These are phyloP conservation scores for Hemileccinum rubropunctum DNA, from an alignment of 768 basidiomycete genomes.

Conservation along the genomic window DNA sequence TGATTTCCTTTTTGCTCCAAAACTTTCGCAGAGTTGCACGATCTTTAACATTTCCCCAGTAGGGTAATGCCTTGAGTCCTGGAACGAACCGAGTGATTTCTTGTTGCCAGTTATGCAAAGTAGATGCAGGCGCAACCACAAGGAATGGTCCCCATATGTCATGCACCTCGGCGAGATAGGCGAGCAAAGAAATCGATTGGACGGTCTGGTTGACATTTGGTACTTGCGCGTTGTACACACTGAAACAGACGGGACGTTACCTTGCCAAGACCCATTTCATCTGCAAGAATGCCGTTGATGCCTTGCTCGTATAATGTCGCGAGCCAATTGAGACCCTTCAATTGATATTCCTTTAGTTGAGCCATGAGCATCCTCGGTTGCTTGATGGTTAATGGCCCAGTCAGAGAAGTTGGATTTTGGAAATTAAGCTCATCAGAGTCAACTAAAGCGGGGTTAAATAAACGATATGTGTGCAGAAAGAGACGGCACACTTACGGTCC, in stretches of 20 bases:
- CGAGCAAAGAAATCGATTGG: constrained; percentile 94
- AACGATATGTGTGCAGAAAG: not conserved
- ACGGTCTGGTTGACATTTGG: constrained; percentile 61
- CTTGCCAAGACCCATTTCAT: constrained; percentile 97
- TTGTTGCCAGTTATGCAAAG: constrained; percentile 99
- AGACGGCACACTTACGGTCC: constrained; percentile 54
- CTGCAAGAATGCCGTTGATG: constrained; percentile 98
- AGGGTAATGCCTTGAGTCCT: constrained; percentile 88
- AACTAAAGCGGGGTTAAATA: constrained; percentile 43
- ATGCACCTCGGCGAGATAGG: constrained; percentile 94
- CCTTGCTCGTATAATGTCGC: constrained; percentile 98
- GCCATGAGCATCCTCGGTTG: constrained; percentile 98
- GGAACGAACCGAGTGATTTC: constrained; percentile 97
- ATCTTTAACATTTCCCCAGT: constrained; percentile 98
- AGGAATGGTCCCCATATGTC: constrained; percentile 99
- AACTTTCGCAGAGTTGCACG: constrained; percentile 92
- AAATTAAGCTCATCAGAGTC: constrained; percentile 98
- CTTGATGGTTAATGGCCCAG: constrained; percentile 76
- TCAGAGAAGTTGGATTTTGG: constrained; percentile 94
- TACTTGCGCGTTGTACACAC: not conserved
- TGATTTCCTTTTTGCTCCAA: constrained; percentile 97
- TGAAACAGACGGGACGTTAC: constrained; percentile 33
- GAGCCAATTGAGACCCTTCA: constrained; percentile 98
- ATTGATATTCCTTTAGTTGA: constrained; percentile 95
- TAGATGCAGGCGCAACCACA: constrained; percentile 95